These are phyloP conservation scores for Thecaphora thlaspeos DNA, from an alignment of 1,284 basidiomycete genomes.

Conservation along the genomic window DNA sequence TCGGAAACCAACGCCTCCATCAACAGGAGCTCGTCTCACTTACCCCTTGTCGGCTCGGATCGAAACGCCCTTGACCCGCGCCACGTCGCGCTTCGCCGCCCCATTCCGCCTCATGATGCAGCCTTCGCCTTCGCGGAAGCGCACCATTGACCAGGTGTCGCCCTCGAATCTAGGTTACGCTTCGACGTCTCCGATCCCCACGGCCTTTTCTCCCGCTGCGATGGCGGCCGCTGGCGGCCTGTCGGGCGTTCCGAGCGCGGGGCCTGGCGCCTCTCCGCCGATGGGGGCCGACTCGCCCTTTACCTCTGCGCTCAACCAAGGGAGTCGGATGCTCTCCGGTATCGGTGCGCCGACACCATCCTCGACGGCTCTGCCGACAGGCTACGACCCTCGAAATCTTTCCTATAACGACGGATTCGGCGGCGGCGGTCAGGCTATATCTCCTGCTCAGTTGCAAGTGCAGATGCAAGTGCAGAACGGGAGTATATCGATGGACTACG, in stretches of 20 bases:
- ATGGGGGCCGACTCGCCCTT: neutral
- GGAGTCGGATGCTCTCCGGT: neutral
- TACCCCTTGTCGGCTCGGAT: too few relatives aligned
- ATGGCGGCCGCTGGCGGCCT: neutral
- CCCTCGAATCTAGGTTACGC: too few relatives aligned
- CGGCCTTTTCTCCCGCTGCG: neutral
- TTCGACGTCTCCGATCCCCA: neutral
- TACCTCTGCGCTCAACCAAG: slow-evolving; percentile 1
- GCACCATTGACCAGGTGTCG: neutral
- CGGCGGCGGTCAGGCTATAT: neutral
- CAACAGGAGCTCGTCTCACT: too few relatives aligned
- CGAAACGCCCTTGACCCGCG: too few relatives aligned
- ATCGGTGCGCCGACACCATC: neutral
- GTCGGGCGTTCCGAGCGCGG: neutral
- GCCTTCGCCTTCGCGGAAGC: neutral
- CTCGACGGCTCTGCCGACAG: neutral
- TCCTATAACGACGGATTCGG: too few relatives aligned
- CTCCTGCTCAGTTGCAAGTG: neutral
- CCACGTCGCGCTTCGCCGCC: neutral
- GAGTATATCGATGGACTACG: neutral
- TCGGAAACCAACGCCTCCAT: too few relatives aligned
- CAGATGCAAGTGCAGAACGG: neutral
- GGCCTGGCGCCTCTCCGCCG: neutral
- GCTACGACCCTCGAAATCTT: too few relatives aligned
- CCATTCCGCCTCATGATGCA: neutral